Evolutionary conservation across 495 filamentous ascomycete species (phyloP), one percentile per base, ranked within the genome.

Genomic region (Cenococcum geophilum): DNA sequence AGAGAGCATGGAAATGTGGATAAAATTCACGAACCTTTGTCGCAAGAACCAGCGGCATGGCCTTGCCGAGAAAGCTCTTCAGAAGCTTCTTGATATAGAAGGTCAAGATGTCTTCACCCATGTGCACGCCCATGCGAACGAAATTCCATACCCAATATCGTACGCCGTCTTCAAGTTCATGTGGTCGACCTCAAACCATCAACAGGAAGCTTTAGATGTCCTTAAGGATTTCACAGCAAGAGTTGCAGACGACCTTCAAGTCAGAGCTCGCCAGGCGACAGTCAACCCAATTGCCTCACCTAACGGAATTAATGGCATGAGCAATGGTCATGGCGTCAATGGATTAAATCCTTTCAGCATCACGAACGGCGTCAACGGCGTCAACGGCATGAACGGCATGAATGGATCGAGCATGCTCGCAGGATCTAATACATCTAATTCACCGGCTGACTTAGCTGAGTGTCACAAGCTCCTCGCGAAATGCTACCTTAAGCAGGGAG

Each of bases 1-100:
- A 32, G 92, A 99, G 71, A 96, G 97, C 65, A 88, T 95, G 79
- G 88, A 93, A 68, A 97, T 97, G 91, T 95, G 89, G 81, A 97
- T 97, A 76, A 99, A 99, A 70, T 97, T 96, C 68, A 89, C 95
- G 61, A 97, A 97, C 66, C 82, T 99, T 8, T 99, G 93, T 73
- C 87, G 93, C 67, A 99, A 97, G 71, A 95, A 91, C 34, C 88
- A 89, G 55, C 86, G 93, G 10, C 92, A 90, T 77, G 93, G 92
- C 14, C 81, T 99, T n/a, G 95, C 92, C 1, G 93, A 97, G 76
- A 92, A 95, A 72, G 90, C 90, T n/a, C 76, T 99, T 47, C 89
- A 91, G 68, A 86, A 85, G 32, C 78, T 90, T 11, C 81, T 89
- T n/a, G 83, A 84, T 32, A 78, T 87, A 14, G 83, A 87, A 48